Evolutionary conservation across 2,329 filamentous ascomycete species (phyloP).

Genomic region (Camptophora hylomeconis): DNA sequence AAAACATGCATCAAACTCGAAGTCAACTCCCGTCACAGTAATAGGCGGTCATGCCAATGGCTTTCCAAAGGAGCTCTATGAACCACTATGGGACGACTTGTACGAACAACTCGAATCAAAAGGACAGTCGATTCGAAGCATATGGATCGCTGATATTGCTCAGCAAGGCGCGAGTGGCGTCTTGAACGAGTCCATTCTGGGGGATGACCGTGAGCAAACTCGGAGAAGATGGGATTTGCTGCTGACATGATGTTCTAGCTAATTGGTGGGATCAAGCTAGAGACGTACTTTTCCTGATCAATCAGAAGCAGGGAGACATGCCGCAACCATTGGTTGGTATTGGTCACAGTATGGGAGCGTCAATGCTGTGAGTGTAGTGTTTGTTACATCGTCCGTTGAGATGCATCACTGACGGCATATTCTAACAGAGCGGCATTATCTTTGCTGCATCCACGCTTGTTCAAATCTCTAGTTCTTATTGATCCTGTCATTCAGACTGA

Average conservation of each 20-base stretch:
- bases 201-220: slow-evolving; percentile 66
- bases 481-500: slow-evolving; percentile 38
- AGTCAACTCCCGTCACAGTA: slow-evolving; percentile 61
- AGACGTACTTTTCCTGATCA: slow-evolving; percentile 75
- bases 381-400: too few relatives aligned
- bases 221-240: too few relatives aligned
- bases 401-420: too few relatives aligned
- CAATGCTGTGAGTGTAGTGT: too few relatives aligned
- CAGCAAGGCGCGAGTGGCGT: slow-evolving; percentile 70
- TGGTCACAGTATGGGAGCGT: slow-evolving; percentile 80
- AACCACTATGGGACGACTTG: slow-evolving; percentile 81
- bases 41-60: slow-evolving; percentile 83
- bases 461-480: slow-evolving; percentile 57
- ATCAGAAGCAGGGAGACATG: slow-evolving; percentile 66
- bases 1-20: slow-evolving; percentile 53
- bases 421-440: too few relatives aligned
- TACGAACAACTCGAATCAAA: slow-evolving; percentile 41
- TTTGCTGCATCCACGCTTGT: slow-evolving; percentile 56
- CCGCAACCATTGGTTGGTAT: slow-evolving; percentile 71
- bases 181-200: slow-evolving; percentile 61
- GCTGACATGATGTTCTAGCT: too few relatives aligned
- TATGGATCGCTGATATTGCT: slow-evolving; percentile 85
- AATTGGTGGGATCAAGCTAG: slow-evolving; percentile 76
- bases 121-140: slow-evolving; percentile 58
- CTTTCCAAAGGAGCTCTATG: slow-evolving; percentile 76